Conservation (phyloP, 2,329 filamentous ascomycete species). For the Clonostachys solani region DNA sequence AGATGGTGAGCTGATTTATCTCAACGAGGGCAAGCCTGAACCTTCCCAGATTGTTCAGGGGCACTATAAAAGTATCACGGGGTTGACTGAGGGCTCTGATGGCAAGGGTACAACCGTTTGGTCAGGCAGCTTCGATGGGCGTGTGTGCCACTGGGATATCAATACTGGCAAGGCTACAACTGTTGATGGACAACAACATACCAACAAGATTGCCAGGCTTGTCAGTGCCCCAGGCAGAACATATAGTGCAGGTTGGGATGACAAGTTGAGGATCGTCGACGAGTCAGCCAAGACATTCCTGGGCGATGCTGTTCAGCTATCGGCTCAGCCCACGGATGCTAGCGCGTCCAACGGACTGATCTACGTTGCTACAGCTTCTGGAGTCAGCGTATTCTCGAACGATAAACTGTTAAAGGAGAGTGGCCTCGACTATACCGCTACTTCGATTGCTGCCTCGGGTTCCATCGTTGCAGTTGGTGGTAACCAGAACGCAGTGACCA, state of each 20-base stretch:
- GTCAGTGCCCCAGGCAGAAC: conserved; percentile 57
- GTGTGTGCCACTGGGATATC: conserved; percentile 80
- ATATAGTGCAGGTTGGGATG: conserved; percentile 94
- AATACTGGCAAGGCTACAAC: conserved; percentile 62
- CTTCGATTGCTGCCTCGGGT: conserved; percentile 66
- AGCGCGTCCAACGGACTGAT: conserved; percentile 46
- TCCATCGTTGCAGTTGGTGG: conserved; percentile 70
- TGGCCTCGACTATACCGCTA: conserved; percentile 61
- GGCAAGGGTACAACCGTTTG: conserved; percentile 63
- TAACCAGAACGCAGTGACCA: conserved; percentile 67
- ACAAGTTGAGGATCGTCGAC: conserved; percentile 78
- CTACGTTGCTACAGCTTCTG: conserved; percentile 52
- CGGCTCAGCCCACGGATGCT: conserved; percentile 67
- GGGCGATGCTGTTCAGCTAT: conserved; percentile 62
- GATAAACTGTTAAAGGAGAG: conserved; percentile 56
- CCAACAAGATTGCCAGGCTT: conserved; percentile 81
- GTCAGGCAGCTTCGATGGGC: conserved; percentile 90
- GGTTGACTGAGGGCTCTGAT: conserved; percentile 45
- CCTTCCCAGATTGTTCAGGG: conserved; percentile 74
- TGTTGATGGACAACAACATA: conserved; percentile 77
- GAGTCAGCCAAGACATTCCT: conserved; percentile 71
- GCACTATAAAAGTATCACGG: conserved; percentile 88
- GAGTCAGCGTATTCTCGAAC: conserved; percentile 51
- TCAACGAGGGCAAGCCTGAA: conserved; percentile 65
- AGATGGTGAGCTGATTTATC: conserved; percentile 85